Base-by-base conservation (phyloP, 805 yeast species). In the Lipomyces mesembrius region DNA sequence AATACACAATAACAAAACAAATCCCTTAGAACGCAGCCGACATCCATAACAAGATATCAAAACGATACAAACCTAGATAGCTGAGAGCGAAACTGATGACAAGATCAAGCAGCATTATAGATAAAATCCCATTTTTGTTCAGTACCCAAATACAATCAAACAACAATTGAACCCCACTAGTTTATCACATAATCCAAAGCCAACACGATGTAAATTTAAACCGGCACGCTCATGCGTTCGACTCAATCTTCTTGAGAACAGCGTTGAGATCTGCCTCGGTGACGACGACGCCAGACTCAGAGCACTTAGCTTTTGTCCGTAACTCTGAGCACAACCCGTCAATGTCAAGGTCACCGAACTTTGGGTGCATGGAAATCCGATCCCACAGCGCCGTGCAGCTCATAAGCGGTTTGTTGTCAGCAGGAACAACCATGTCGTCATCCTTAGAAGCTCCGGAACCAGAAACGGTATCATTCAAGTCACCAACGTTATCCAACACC, bases 381-480 rank as follows among this genome's bases (percentile, higher is more conserved):
- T 94, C 98, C 99, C 99, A 95, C 17, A 94, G 89, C 72, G 92
- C 97, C 0, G 96, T 86, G 78, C 99, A 95, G 75, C 86, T 87
- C 79, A 90, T 66, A 86, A 63, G 57, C 9, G 73, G 76, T 14
- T 84, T 82, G 20, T 78, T 79, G 65, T 87, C 89, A 8, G 86
- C 89, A 5, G 96, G 96, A 2, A 91, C 85, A 64, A 77, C 81
- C 43, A 80, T 81, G 32, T 77, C 76, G 12, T 73, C 77, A 27
- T 74, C 74, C 75, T 63, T 60, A 27, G 43, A 35, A 17, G 17
- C 14, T 17, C 54, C 58, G 37, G 34, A 11, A 8, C n/a, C 55
- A 9, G 34, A 32, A 17, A 3, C 49, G 22, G 56, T 27, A 14
- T 62, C 60, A 8, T 17, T 34, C 22, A 35, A 25, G 12, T 39